Conservation (phyloP, 768 basidiomycete genomes). For the Tulasnella calospora region DNA sequence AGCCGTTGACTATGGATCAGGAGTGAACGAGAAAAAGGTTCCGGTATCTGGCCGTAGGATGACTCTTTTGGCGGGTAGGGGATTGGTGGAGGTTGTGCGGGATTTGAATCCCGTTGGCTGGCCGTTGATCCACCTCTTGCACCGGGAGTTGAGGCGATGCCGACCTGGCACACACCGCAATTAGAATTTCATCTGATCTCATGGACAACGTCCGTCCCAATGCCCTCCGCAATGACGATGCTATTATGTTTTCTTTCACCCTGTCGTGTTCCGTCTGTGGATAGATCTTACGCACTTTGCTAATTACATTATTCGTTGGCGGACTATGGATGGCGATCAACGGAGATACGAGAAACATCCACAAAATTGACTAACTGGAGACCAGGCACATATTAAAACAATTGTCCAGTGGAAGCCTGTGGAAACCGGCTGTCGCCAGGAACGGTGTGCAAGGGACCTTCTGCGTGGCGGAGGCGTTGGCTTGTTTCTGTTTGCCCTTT, state of each 20-base stretch:
- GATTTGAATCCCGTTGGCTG: not conserved
- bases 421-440: not conserved
- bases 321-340: not conserved
- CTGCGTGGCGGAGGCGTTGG: not conserved
- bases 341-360: too few relatives aligned
- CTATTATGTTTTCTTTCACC: not conserved
- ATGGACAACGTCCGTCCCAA: not conserved
- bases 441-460: not conserved
- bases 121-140: not conserved
- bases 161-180: not conserved
- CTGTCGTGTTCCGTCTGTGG: not conserved
- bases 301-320: not conserved
- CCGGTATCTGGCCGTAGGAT: not conserved
- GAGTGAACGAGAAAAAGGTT: not conserved
- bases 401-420: not conserved
- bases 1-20: not conserved
- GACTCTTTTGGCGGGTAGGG: not conserved
- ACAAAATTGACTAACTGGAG: not conserved
- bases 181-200: not conserved
- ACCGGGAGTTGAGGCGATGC: slow-evolving; percentile 1
- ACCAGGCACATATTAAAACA: not conserved
- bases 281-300: not conserved
- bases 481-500: not conserved
- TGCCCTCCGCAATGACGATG: not conserved
- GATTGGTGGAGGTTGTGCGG: not conserved